Percentiles rank a stretch among this genome's conserved stretches.
phyloP scores from a whole-genome alignment of 2,329 filamentous ascomycete species.

The Aaosphaeria arxii region DNA sequence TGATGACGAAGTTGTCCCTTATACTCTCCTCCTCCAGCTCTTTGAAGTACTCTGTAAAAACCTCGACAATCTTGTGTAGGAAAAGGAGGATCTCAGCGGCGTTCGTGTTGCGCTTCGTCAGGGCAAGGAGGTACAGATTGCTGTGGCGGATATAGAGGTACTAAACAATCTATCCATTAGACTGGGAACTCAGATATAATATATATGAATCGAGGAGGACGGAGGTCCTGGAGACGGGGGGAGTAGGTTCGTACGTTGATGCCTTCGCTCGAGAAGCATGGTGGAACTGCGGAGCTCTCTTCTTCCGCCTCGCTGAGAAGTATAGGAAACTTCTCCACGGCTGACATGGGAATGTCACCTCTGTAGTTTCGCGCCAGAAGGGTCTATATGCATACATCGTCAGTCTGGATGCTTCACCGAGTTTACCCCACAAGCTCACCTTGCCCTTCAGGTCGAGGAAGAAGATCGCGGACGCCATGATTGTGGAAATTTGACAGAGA shows the following conservation, averaged over 20 bases:
- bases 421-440: constrained; percentile 52
- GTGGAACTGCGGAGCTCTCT: constrained; percentile 94
- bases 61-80: constrained; percentile 95
- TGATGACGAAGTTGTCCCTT: constrained; percentile 98
- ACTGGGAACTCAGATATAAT: too few relatives aligned
- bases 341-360: constrained; percentile 98
- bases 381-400: constrained; percentile 60
- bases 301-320: constrained; percentile 98
- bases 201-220: too few relatives aligned
- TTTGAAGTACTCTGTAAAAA: constrained; percentile 99
- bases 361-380: constrained; percentile 97
- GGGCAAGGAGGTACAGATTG: constrained; percentile 95
- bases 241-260: constrained; percentile 70
- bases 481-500: constrained; percentile 16
- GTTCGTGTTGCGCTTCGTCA: constrained; percentile 99
- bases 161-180: constrained; percentile 42
- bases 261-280: constrained; percentile 97
- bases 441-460: constrained; percentile 99
- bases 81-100: constrained; percentile 97
- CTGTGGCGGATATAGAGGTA: constrained; percentile 99
- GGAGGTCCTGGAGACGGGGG: background rate
- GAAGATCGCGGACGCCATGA: constrained; percentile 96
- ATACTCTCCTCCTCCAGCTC: constrained; percentile 98
- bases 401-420: constrained; percentile 19
- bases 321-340: constrained; percentile 95